phyloP scores from a whole-genome alignment of 495 filamentous ascomycete species.

The Thozetella sp. region DNA sequence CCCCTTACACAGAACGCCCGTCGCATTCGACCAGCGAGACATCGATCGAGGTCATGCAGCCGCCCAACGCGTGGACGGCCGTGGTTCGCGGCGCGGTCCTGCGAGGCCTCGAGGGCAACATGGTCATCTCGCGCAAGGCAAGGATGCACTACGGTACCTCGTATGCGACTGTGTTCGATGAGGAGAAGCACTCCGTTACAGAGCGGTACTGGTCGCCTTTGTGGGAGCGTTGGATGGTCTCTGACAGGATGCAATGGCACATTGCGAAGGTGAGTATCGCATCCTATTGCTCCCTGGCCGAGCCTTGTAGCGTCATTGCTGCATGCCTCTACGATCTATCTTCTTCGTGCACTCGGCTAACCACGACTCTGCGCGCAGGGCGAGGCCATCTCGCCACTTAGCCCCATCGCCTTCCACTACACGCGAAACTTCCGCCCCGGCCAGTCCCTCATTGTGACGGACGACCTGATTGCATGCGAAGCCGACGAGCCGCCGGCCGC shows the following conservation, averaged over 20 bases:
- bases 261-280: constrained; percentile 61
- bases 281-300: neutral
- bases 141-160: constrained; percentile 79
- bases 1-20: constrained; percentile 66
- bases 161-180: constrained; percentile 76
- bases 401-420: constrained; percentile 75
- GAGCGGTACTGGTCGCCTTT: constrained; percentile 76
- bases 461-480: constrained; percentile 74
- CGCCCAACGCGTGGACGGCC: constrained; percentile 77
- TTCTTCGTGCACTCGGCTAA: constrained; percentile 4
- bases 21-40: constrained; percentile 48
- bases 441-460: constrained; percentile 67
- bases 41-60: constrained; percentile 74
- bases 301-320: neutral
- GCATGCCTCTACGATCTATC: neutral
- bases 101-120: constrained; percentile 68
- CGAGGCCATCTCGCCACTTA: constrained; percentile 66
- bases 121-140: constrained; percentile 67
- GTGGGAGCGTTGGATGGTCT: constrained; percentile 82
- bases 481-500: constrained; percentile 60
- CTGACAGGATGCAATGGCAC: constrained; percentile 80
- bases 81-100: constrained; percentile 70
- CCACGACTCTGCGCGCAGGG: constrained; percentile 43
- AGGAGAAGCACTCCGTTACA: constrained; percentile 62
- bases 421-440: constrained; percentile 74